Percentiles rank a stretch among this genome's conserved stretches.
Conservation (phyloP, 2,329 filamentous ascomycete species). For the Hypoxylon sp. region DNA sequence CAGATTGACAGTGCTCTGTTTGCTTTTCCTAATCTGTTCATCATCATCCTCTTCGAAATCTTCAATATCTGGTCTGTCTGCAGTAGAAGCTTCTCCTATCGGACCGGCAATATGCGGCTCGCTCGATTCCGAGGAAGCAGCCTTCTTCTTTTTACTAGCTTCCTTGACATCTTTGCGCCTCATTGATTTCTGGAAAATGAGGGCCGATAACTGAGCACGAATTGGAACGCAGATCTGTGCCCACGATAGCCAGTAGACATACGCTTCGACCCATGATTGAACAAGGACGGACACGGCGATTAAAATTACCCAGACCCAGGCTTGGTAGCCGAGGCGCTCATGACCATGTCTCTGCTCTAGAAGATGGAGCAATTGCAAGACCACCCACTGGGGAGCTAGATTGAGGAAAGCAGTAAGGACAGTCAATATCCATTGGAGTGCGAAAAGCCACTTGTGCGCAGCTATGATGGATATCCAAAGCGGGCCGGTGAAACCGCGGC, state of each 20-base stretch:
- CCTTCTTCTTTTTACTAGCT: conserved; percentile 63
- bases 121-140: conserved; percentile 51
- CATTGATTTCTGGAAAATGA: conserved; percentile 83
- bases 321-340: conserved; percentile 62
- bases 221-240: conserved; percentile 74
- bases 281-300: conserved; percentile 72
- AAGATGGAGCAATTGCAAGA: conserved; percentile 73
- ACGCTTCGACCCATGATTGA: conserved; percentile 72
- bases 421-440: conserved; percentile 71
- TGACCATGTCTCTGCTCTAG: conserved; percentile 69
- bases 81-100: conserved; percentile 49
- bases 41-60: conserved; percentile 60
- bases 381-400: conserved; percentile 77
- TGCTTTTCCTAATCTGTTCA: conserved; percentile 64
- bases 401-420: conserved; percentile 68
- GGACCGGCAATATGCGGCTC: conserved; percentile 49
- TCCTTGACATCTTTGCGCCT: conserved; percentile 82
- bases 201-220: conserved; percentile 75
- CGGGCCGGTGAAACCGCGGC: conserved; percentile 59
- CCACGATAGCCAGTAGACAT: conserved; percentile 76
- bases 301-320: conserved; percentile 77
- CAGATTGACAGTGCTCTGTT: conserved; percentile 80
- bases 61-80: conserved; percentile 52
- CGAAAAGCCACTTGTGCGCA: conserved; percentile 68
- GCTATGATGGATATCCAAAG: conserved; percentile 73